Percentiles rank a stretch among this genome's conserved stretches.
These are phyloP conservation scores for Emericellopsis cladophorae DNA, from an alignment of 2,329 filamentous ascomycete genomes.

Conservation along the genomic window DNA sequence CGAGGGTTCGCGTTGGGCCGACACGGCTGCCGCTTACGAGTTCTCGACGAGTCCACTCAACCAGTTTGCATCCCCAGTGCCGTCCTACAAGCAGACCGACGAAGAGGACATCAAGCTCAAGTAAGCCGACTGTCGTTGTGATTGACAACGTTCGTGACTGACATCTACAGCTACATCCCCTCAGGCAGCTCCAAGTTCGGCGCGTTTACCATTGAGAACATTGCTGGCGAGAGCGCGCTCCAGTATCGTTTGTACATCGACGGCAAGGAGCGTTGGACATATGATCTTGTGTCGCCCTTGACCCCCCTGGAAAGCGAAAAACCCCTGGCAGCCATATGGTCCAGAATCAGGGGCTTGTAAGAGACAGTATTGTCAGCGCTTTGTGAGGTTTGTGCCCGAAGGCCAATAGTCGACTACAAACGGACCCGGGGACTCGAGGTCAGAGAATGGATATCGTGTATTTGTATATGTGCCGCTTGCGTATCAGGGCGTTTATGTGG, in stretches of 20 bases:
- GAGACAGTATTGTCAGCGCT: not conserved
- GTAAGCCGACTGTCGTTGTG: slow-evolving; percentile 33
- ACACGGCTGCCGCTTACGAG: slow-evolving; percentile 63
- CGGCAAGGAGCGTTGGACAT: slow-evolving; percentile 67
- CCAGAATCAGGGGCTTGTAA: not conserved
- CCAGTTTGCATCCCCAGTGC: slow-evolving; percentile 83
- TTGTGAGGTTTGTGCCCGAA: not conserved
- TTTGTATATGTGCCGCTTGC: no score
- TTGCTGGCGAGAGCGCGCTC: slow-evolving; percentile 53
- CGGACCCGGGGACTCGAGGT: no score
- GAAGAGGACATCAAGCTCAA: slow-evolving; percentile 74
- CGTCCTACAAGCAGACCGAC: slow-evolving; percentile 73
- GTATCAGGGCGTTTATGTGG: no score
- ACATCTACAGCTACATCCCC: slow-evolving; percentile 43
- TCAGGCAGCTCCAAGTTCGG: slow-evolving; percentile 79
- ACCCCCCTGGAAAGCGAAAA: slow-evolving; percentile 1
- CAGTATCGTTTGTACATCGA: slow-evolving; percentile 76
- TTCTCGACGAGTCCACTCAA: slow-evolving; percentile 85
- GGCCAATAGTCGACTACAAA: no score
- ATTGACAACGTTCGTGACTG: no score
- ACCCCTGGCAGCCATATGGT: slow-evolving; percentile 2
- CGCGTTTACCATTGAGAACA: slow-evolving; percentile 56
- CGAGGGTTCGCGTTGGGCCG: slow-evolving; percentile 46
- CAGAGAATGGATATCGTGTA: no score
- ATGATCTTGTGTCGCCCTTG: slow-evolving; percentile 30